Percentiles rank a stretch among this genome's conserved stretches.
Evolutionary conservation across 108 stramenopile species (phyloP).

Genomic region (Craspedostauros australis): DNA sequence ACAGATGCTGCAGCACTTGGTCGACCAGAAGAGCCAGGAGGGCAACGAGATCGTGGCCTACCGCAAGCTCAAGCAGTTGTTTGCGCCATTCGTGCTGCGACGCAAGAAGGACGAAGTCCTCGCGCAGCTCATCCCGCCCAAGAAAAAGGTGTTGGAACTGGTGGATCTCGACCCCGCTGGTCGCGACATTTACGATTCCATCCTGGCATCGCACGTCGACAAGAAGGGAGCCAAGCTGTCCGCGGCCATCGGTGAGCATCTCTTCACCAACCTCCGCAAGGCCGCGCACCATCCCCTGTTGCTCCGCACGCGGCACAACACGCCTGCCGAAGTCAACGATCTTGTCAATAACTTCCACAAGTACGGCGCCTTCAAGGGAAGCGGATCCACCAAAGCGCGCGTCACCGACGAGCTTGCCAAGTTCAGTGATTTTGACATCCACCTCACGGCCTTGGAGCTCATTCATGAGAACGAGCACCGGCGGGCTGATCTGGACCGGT

Average conservation of each 20-base stretch:
- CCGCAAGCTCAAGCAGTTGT: slow-evolving; percentile 70
- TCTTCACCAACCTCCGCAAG: slow-evolving; percentile 95
- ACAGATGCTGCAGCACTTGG: slow-evolving; percentile 79
- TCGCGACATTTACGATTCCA: slow-evolving; percentile 30
- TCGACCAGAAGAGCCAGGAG: slow-evolving; percentile 38
- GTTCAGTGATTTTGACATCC: slow-evolving; percentile 84
- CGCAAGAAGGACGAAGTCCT: slow-evolving; percentile 87
- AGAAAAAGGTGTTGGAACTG: slow-evolving; percentile 29
- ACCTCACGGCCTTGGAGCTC: slow-evolving; percentile 63
- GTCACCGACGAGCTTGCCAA: slow-evolving; percentile 74
- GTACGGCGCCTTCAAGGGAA: slow-evolving; percentile 69
- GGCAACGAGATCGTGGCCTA: slow-evolving; percentile 47
- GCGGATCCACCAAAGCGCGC: slow-evolving; percentile 54
- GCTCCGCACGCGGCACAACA: slow-evolving; percentile 67
- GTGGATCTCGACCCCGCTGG: slow-evolving; percentile 31
- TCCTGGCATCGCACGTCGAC: slow-evolving; percentile 28
- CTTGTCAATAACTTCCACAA: slow-evolving; percentile 45
- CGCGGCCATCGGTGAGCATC: slow-evolving; percentile 54
- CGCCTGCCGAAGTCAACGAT: slow-evolving; percentile 38
- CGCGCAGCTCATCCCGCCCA: slow-evolving; percentile 73
- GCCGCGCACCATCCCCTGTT: slow-evolving; percentile 94
- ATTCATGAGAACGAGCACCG: slow-evolving; percentile 58
- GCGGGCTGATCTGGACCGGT: slow-evolving; percentile 38
- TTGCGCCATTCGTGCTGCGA: slow-evolving; percentile 90
- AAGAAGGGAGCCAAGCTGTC: slow-evolving; percentile 16